Base-by-base conservation (phyloP, 129 eudicot species). In the Artemisia argyi region DNA sequence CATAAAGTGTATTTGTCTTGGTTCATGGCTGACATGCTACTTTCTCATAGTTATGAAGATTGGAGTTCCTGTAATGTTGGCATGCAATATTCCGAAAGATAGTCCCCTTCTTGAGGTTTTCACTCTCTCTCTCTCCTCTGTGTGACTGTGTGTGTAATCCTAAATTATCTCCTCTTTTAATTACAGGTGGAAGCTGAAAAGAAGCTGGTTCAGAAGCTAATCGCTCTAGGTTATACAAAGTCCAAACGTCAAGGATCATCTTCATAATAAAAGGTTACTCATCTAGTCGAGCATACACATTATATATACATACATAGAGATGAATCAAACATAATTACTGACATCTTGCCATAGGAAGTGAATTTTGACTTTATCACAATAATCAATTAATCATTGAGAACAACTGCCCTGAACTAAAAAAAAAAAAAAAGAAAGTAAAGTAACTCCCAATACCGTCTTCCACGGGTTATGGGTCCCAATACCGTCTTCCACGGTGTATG, bases 31-130 rank as follows among this genome's bases (percentile, higher is more conserved):
- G 73, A 83, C 72, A 14, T 76, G 72, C 20, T 44, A 53, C 20
- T 61, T 63, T 58, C 52, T 61, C 0, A 22, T 83, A 92, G 98
- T 85, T 72, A 50, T 93, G 51, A 85, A 83, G 91, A 87, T 97
- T 52, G 98, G 96, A 49, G 83, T 93, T 48, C 89, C 86, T 67
- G 78, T 93, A 19, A 81, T 74, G 2, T 78, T 93, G 67, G 95
- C 98, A 61, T 93, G 95, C 67, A 87, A 87, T 76, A 82, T 93
- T 73, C 98, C 98, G 12, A 93, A 93, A 85, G 87, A 81, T 69
- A 89, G 78, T 68, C 95, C 96, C 72, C 82, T 84, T 83, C 83
- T 93, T 30, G 96, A 89, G 98, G 98, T 93, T 78, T 42, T 73
- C 39, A 73, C 58, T 70, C 72, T 50, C 55, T 57, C 66, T 28